These are phyloP conservation scores for Talaromyces ruber DNA, from an alignment of 495 filamentous ascomycete genomes.

Conservation along the genomic window DNA sequence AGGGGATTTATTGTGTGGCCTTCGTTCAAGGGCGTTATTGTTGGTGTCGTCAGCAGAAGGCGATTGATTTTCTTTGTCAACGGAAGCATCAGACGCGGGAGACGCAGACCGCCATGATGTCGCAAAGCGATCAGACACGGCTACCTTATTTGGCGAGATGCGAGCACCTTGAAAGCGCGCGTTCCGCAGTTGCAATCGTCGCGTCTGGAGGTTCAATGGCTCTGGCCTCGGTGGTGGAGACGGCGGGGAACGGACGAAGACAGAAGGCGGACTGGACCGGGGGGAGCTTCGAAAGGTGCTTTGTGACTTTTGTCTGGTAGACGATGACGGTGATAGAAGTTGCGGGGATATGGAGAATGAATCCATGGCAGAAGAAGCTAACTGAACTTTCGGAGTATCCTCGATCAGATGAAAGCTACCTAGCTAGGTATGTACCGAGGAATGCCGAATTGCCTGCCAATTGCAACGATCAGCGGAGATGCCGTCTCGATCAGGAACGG, in stretches of 20 bases:
- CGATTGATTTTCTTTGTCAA: slow-evolving; percentile 8
- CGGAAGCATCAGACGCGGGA: slow-evolving; percentile 1
- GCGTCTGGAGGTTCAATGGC: slow-evolving; percentile 16
- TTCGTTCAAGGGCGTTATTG: not conserved
- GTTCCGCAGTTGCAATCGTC: slow-evolving; percentile 23
- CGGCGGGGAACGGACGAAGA: slow-evolving; percentile 4
- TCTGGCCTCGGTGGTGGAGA: slow-evolving; percentile 7
- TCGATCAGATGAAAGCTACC: not conserved
- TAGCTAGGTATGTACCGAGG: not conserved
- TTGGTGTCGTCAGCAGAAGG: not conserved
- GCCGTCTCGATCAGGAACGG: not conserved
- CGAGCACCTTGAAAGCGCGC: slow-evolving; percentile 20
- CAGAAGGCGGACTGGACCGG: not conserved
- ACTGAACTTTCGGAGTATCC: not conserved
- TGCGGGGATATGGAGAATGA: not conserved
- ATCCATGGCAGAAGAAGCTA: not conserved
- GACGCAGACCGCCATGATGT: slow-evolving; percentile 7
- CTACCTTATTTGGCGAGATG: slow-evolving; percentile 14
- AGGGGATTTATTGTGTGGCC: not conserved
- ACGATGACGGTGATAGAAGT: not conserved
- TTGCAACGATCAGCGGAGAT: slow-evolving; percentile 3
- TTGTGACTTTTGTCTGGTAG: not conserved
- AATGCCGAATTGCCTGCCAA: not conserved
- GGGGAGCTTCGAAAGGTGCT: not conserved
- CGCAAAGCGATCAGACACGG: slow-evolving; percentile 5